phyloP scores from a whole-genome alignment of 306 rosid species.

The Castanea mollissima region DNA sequence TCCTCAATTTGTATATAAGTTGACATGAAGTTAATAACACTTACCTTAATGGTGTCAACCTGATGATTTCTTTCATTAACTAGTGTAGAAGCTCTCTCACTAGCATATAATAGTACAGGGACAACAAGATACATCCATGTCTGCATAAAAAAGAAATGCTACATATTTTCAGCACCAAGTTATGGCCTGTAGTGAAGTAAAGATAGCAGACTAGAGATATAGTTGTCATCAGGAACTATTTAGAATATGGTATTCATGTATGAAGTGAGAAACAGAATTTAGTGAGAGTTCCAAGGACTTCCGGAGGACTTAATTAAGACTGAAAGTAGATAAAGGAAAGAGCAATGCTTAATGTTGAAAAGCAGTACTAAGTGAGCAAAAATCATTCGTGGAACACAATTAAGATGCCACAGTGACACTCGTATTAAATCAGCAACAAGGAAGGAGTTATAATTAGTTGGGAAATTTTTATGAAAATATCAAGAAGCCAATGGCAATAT shows the following conservation, averaged over 20 bases:
- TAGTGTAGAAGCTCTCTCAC: constrained; percentile 51
- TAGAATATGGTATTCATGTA: background rate
- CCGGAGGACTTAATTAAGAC: background rate
- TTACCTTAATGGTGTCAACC: constrained; percentile 65
- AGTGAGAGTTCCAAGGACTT: background rate
- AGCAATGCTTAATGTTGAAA: background rate
- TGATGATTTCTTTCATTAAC: constrained; percentile 49
- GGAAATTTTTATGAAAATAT: background rate
- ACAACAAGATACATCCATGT: constrained; percentile 87
- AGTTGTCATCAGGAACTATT: background rate
- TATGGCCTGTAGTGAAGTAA: background rate
- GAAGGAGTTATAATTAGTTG: background rate
- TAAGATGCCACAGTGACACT: background rate
- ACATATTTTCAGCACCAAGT: constrained; percentile 3
- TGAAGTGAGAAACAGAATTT: background rate
- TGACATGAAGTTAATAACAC: constrained; percentile 5
- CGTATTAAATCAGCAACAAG: constrained; percentile 5
- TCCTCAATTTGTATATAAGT: background rate
- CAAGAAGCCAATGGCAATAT: background rate
- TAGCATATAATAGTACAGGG: constrained; percentile 59
- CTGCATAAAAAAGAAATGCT: constrained; percentile 39
- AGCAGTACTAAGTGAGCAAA: background rate
- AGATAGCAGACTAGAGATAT: background rate
- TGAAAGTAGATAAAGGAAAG: background rate
- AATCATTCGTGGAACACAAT: background rate